phyloP scores from a whole-genome alignment of 2,329 filamentous ascomycete species.

The Paradendryphiella salina region DNA sequence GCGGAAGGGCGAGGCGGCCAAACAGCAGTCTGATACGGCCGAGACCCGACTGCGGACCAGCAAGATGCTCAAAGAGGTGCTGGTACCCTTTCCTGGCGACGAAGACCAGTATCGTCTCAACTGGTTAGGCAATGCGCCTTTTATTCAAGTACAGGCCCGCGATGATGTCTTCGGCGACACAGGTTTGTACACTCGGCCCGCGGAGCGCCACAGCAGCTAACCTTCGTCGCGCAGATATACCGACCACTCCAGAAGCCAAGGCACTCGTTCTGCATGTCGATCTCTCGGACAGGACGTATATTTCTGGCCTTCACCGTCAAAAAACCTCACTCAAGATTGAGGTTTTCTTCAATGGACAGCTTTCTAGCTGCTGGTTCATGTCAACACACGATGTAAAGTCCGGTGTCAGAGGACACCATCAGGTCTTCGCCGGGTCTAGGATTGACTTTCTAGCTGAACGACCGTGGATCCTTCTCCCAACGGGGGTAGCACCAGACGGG shows the following conservation, averaged over 20 bases:
- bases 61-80: constrained; percentile 29
- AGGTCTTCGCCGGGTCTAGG: constrained; percentile 47
- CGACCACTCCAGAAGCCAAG: constrained; percentile 7
- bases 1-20: constrained; percentile 29
- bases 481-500: constrained; percentile 28
- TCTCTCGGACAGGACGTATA: constrained; percentile 39
- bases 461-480: constrained; percentile 50
- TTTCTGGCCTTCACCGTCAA: constrained; percentile 22
- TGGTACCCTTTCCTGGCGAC: constrained; percentile 34
- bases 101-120: constrained; percentile 26
- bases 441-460: constrained; percentile 49
- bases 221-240: not conserved
- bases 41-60: constrained; percentile 27
- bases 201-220: not conserved
- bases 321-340: constrained; percentile 52
- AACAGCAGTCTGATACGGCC: constrained; percentile 22
- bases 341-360: constrained; percentile 53
- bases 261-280: constrained; percentile 40
- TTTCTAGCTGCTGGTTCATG: constrained; percentile 42
- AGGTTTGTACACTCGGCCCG: not conserved
- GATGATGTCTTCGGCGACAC: not conserved
- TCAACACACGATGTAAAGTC: constrained; percentile 26
- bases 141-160: constrained; percentile 37
- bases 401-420: constrained; percentile 24
- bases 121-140: constrained; percentile 38